Conservation (phyloP, 345 rosid genomes). For the Linum tenue region DNA sequence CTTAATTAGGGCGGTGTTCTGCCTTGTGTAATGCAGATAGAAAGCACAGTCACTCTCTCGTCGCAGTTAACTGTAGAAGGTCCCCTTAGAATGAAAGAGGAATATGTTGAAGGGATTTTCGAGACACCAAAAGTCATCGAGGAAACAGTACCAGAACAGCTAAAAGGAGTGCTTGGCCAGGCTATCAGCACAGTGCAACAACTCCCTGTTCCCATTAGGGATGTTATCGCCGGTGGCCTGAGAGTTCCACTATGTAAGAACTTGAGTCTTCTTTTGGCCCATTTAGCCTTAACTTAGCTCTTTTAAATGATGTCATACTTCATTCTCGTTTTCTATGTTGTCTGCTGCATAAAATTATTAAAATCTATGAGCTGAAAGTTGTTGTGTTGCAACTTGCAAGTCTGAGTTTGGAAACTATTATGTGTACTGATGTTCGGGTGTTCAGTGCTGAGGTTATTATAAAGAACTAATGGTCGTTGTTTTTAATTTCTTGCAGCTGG, state of each 20-base stretch:
- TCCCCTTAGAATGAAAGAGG: constrained; percentile 83
- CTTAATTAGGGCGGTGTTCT: not conserved
- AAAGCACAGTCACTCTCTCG: constrained; percentile 58
- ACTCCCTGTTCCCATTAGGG: constrained; percentile 69
- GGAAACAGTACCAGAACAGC: constrained; percentile 76
- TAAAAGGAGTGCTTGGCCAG: constrained; percentile 66
- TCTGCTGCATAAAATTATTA: no score
- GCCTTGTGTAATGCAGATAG: constrained; percentile 48
- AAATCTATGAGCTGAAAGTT: no score
- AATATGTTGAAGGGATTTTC: constrained; percentile 64
- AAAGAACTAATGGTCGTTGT: no score
- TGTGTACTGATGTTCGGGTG: not conserved
- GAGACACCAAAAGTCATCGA: constrained; percentile 73
- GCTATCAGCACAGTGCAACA: constrained; percentile 59
- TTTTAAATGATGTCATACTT: not conserved
- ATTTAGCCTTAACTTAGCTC: not conserved
- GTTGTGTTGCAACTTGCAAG: no score
- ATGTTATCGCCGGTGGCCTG: constrained; percentile 55
- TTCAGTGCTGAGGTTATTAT: not conserved
- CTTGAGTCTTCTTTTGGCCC: constrained; percentile 3
- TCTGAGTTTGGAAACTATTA: no score
- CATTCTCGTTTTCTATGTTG: not conserved
- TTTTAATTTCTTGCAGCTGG: constrained; percentile 47
- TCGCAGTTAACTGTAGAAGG: constrained; percentile 73
- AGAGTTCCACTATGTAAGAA: constrained; percentile 72